Evolutionary conservation across 768 basidiomycete genomes (phyloP).

Genomic region (Macrolepiota fuliginosa): DNA sequence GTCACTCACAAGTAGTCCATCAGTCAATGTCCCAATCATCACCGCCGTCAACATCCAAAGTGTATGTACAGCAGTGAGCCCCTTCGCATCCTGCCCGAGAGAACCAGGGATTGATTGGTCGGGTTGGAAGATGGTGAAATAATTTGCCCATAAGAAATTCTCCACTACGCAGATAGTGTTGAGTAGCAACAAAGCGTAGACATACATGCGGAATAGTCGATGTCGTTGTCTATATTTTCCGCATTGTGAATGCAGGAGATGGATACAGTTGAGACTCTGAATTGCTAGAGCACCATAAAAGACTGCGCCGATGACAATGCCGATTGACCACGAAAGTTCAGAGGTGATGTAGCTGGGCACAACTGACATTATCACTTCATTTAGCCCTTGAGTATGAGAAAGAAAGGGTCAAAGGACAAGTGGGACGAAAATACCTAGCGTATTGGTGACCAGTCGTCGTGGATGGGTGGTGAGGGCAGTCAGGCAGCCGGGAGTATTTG

Average conservation of each 20-base stretch:
- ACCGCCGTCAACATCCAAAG: background rate
- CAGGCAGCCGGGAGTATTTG: no score
- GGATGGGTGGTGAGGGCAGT: no score
- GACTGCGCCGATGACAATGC: background rate
- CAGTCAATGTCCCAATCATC: background rate
- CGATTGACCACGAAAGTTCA: constrained; percentile 1
- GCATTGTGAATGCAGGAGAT: background rate
- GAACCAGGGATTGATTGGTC: no score
- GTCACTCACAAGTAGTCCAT: constrained; percentile 5
- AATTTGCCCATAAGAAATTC: constrained; percentile 7
- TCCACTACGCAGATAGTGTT: background rate
- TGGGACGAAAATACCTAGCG: no score
- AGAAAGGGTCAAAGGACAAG: background rate
- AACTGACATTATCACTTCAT: background rate
- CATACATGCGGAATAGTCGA: background rate
- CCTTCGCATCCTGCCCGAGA: background rate
- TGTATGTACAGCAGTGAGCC: background rate
- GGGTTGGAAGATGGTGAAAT: background rate
- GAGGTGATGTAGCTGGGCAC: background rate
- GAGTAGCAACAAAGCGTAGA: background rate
- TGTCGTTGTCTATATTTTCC: background rate
- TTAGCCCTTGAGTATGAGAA: background rate
- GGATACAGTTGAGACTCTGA: background rate
- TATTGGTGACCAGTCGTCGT: no score
- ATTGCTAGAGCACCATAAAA: background rate